Evolutionary conservation across 2,329 filamentous ascomycete species (phyloP), one percentile per base, ranked within the genome.

Genomic region (Cladophialophora chaetospira): DNA sequence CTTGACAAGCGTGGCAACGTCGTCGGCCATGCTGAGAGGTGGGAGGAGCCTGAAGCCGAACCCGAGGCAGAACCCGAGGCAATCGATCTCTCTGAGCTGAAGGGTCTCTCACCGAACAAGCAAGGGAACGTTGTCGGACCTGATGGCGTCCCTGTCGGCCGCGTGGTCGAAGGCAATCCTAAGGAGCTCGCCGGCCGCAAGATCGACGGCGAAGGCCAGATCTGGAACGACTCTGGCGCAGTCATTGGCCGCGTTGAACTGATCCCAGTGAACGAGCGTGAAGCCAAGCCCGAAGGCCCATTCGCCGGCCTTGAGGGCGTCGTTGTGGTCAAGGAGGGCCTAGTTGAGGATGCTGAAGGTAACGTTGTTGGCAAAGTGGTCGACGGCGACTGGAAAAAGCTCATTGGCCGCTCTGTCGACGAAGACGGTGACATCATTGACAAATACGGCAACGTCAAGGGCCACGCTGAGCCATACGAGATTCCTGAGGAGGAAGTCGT

Each of bases 371-470:
- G 90, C 19, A 79, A 86, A 38, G 80, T 93, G 35, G 77, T 82
- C 3, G 82, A 85, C 44, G 90, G 89, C 2, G 88, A 95, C 53
- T 71, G 81, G 31, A 91, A 90, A 79, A 77, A 79, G 49, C 80
- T 95, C 1, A 83, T 86, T 33, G 90, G 90, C 13, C 87, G 89
- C 44, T 67, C 78, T 6, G 89, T 94, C 15, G 90, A 94, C 55
- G 86, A 90, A 60, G 89, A 95, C 62, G 90, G 90, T 33, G 89
- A 94, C 55, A 85, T 95, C 28, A 79, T 88, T 54, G 90, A 94
- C 76, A 86, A 85, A 70, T 91, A 90, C 68, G 84, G 82, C 55
- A 83, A 82, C 58, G 77, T 81, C 63, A 82, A 82, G 71, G 81
- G 81, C 28, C 80, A 81, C 56, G 80, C 78, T n/a, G 81, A 83